Evolutionary conservation across 1,284 basidiomycete species (phyloP).

Genomic region (Leccinum subfulvum): DNA sequence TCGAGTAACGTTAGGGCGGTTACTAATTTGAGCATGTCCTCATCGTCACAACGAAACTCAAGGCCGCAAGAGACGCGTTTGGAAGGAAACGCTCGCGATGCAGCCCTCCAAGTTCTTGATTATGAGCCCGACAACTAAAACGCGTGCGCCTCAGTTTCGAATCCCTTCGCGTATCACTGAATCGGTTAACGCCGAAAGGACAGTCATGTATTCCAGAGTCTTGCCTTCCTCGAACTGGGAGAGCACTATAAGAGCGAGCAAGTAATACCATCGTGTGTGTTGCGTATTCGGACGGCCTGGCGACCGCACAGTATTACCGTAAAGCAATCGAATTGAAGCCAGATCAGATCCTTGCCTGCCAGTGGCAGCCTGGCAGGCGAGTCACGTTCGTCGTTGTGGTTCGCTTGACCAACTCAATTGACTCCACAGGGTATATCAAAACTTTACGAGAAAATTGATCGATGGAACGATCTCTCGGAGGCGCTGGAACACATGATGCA

Average conservation of each 20-base stretch:
- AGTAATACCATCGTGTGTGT: slow-evolving; percentile 46
- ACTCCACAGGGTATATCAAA: slow-evolving; percentile 62
- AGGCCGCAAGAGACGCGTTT: slow-evolving; percentile 78
- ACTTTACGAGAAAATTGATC: slow-evolving; percentile 64
- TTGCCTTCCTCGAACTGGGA: slow-evolving; percentile 73
- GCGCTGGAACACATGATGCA: slow-evolving; percentile 53
- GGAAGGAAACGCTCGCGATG: slow-evolving; percentile 73
- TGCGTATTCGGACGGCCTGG: slow-evolving; percentile 18
- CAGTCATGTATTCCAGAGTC: slow-evolving; percentile 81
- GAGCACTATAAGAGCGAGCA: slow-evolving; percentile 76
- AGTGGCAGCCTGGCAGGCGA: slow-evolving; percentile 51
- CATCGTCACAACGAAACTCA: slow-evolving; percentile 68
- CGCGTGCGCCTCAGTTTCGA: slow-evolving; percentile 55
- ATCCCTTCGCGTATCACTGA: not conserved
- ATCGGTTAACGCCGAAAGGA: slow-evolving; percentile 2
- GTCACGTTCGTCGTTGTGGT: slow-evolving; percentile 17
- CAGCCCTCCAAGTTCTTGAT: slow-evolving; percentile 63
- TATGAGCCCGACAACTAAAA: slow-evolving; percentile 79
- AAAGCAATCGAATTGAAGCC: slow-evolving; percentile 71
- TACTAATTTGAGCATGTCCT: slow-evolving; percentile 15
- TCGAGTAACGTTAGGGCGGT: not conserved
- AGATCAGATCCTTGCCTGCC: slow-evolving; percentile 65
- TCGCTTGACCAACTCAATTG: slow-evolving; percentile 5
- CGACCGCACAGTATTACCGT: slow-evolving; percentile 60
- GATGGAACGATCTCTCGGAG: slow-evolving; percentile 62